A percentile compares a stretch with the other conserved stretches of the same genome.
Evolutionary conservation across 176 grass and related monocot genomes (phyloP).

Genomic region (barley (Hordeum vulgare)): DNA sequence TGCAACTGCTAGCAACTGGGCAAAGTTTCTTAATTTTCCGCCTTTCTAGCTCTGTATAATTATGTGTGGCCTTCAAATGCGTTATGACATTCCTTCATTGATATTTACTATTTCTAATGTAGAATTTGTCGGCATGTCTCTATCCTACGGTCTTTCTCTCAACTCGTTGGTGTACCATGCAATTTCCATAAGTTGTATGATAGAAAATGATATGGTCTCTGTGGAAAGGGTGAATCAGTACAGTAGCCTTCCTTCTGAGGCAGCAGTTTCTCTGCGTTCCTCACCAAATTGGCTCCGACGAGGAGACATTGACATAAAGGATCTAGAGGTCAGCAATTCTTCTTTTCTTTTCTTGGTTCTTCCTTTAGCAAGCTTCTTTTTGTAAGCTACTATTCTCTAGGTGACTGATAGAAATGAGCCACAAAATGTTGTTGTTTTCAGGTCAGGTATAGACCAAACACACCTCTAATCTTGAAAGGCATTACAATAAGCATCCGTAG

Average conservation of each 20-base stretch:
- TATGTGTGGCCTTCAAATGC: neutral
- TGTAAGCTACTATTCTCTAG: neutral
- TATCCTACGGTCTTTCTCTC: constrained; percentile 86
- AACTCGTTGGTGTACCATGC: constrained; percentile 62
- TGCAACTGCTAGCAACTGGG: neutral
- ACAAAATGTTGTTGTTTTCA: constrained; percentile 22
- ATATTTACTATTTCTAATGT: constrained; percentile 12
- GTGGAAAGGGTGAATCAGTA: constrained; percentile 90
- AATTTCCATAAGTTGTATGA: constrained; percentile 62
- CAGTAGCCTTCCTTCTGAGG: constrained; percentile 70
- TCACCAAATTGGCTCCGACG: constrained; percentile 56
- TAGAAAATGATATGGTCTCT: constrained; percentile 80
- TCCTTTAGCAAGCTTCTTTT: neutral
- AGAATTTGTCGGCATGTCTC: constrained; percentile 89
- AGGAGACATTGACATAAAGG: constrained; percentile 61
- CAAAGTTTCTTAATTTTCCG: neutral
- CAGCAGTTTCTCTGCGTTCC: constrained; percentile 37
- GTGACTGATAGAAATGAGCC: neutral
- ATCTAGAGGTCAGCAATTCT: constrained; percentile 49
- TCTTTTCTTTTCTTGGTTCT: neutral
- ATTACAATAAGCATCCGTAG: constrained; percentile 52
- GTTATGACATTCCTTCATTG: neutral
- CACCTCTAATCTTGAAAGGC: constrained; percentile 82
- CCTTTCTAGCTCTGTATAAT: neutral
- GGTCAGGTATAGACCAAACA: constrained; percentile 79